Percentiles rank a stretch among this genome's conserved stretches.
Conservation (phyloP, 2,329 filamentous ascomycete species). For the Aspergillus phoenicis region DNA sequence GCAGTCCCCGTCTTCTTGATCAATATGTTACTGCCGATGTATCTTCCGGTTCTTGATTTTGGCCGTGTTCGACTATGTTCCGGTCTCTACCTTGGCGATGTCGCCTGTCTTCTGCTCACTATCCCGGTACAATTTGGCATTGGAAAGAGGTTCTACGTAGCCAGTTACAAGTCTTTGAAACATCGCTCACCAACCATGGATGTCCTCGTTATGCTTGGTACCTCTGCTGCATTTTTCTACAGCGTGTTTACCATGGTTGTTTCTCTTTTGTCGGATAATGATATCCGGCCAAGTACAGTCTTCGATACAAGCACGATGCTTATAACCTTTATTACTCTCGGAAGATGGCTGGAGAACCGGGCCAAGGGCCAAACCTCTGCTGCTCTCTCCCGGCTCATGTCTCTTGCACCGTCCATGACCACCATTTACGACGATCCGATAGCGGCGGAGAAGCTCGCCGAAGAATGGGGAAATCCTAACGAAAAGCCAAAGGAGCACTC, state of each 20-base stretch:
- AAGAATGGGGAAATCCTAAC: constrained; percentile 64
- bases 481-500: constrained; percentile 16
- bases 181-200: constrained; percentile 97
- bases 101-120: constrained; percentile 80
- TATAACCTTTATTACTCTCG: constrained; percentile 90
- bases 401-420: constrained; percentile 91
- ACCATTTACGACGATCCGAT: constrained; percentile 95
- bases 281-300: constrained; percentile 80
- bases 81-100: constrained; percentile 84
- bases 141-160: constrained; percentile 88
- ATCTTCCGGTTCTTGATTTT: constrained; percentile 73
- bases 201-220: constrained; percentile 89
- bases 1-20: constrained; percentile 88
- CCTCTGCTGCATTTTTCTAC: constrained; percentile 94
- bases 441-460: constrained; percentile 85
- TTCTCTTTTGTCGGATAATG: constrained; percentile 72
- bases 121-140: constrained; percentile 96
- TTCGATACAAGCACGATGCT: constrained; percentile 99
- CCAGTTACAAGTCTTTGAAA: constrained; percentile 89
- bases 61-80: constrained; percentile 66
- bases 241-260: constrained; percentile 85
- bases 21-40: constrained; percentile 94
- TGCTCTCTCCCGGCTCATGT: constrained; percentile 92
- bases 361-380: constrained; percentile 97
- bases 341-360: constrained; percentile 87